A percentile compares a stretch with the other conserved stretches of the same genome.
phyloP scores from a whole-genome alignment of 768 basidiomycete genomes.

The Suillus brevipes region DNA sequence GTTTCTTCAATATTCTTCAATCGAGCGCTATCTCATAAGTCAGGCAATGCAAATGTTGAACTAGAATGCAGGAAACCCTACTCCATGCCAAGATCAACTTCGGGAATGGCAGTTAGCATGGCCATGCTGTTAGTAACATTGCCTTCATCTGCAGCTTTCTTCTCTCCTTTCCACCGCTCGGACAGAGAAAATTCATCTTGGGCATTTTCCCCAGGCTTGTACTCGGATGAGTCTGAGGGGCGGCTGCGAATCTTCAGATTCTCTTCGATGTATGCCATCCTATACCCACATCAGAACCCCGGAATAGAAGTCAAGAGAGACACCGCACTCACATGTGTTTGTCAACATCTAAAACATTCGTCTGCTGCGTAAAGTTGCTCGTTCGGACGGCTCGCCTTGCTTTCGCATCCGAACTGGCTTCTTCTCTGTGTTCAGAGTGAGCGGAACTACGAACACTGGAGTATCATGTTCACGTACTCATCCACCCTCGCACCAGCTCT shows the following conservation, averaged over 20 bases:
- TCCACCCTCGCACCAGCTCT: constrained; percentile 46
- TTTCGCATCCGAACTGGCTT: constrained; percentile 66
- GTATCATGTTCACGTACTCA: constrained; percentile 47
- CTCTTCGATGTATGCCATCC: constrained; percentile 98
- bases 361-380: constrained; percentile 98
- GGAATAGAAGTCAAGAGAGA: not conserved
- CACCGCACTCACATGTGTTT: constrained; percentile 83
- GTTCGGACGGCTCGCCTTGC: constrained; percentile 73
- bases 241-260: constrained; percentile 78
- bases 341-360: constrained; percentile 93
- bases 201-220: constrained; percentile 57
- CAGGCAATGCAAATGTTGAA: not conserved
- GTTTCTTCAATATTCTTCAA: constrained; percentile 97
- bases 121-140: constrained; percentile 90
- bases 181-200: constrained; percentile 77
- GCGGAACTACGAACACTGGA: not conserved
- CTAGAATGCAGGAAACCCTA: constrained; percentile 44
- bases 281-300: constrained; percentile 28
- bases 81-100: constrained; percentile 99
- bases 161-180: constrained; percentile 62
- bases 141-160: constrained; percentile 73
- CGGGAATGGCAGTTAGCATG: constrained; percentile 98
- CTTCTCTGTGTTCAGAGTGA: constrained; percentile 43
- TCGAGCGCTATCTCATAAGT: constrained; percentile 57
- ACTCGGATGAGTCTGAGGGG: constrained; percentile 48